Evolutionary conservation across 306 rosid genomes (phyloP).

Genomic region (Cicer arietinum): DNA sequence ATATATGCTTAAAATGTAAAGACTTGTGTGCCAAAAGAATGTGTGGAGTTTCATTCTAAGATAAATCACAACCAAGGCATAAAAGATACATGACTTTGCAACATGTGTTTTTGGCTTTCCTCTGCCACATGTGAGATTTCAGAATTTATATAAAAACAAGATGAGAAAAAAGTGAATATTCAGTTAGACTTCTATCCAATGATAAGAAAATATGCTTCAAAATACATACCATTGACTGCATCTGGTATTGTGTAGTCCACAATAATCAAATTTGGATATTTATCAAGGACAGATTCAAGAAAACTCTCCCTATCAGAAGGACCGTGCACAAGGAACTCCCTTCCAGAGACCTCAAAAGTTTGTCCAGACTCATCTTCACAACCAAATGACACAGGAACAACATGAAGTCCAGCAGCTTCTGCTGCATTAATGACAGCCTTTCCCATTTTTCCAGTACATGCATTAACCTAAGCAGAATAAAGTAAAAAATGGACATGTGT

Average conservation of each 20-base stretch:
- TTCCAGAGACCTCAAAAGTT: conserved; percentile 65
- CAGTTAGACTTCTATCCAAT: not conserved
- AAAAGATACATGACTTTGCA: conserved; percentile 5
- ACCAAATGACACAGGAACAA: conserved; percentile 90
- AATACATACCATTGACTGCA: conserved; percentile 79
- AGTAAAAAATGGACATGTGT: conserved; percentile 18
- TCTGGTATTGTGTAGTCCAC: conserved; percentile 87
- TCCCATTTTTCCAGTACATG: conserved; percentile 94
- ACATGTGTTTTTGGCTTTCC: conserved; percentile 13
- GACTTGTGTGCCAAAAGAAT: not conserved
- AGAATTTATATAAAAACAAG: not conserved
- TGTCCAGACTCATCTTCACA: conserved; percentile 66
- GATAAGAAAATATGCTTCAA: conserved; percentile 20
- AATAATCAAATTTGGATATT: conserved; percentile 76
- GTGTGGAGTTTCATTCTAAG: conserved; percentile 3
- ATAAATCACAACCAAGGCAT: conserved; percentile 14
- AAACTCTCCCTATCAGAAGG: conserved; percentile 71
- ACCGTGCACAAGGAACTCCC: conserved; percentile 76
- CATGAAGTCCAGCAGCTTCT: conserved; percentile 77
- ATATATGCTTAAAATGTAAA: conserved; percentile 7
- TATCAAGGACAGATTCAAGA: conserved; percentile 63
- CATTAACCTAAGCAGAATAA: conserved; percentile 65
- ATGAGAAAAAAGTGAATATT: not conserved
- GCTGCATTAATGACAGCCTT: conserved; percentile 81
- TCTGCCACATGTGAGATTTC: not conserved